phyloP scores from a whole-genome alignment of 1,284 basidiomycete genomes.

The Neonothopanus nambi region DNA sequence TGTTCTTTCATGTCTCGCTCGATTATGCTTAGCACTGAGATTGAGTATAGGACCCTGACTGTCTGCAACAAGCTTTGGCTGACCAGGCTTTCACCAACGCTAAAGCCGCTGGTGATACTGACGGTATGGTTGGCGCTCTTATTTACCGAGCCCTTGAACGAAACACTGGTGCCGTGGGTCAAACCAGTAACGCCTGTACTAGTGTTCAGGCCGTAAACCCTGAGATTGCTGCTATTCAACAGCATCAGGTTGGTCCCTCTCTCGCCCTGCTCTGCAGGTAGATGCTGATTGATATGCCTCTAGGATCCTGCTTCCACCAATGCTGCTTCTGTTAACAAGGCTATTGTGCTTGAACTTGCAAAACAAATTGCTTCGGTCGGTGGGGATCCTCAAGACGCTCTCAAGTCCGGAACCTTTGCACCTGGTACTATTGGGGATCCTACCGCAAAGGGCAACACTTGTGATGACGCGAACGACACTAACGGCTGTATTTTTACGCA shows the following conservation, averaged over 20 bases:
- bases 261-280: background rate
- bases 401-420: slow-evolving; percentile 65
- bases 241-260: slow-evolving; percentile 51
- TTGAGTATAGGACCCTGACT: slow-evolving; percentile 52
- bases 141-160: slow-evolving; percentile 69
- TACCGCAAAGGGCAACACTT: slow-evolving; percentile 53
- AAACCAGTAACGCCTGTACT: slow-evolving; percentile 43
- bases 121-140: slow-evolving; percentile 59
- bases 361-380: slow-evolving; percentile 64
- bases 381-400: slow-evolving; percentile 59
- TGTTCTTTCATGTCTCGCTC: background rate
- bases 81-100: slow-evolving; percentile 75
- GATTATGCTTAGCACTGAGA: background rate
- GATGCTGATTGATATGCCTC: background rate
- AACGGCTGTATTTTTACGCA: slow-evolving; percentile 66
- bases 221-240: slow-evolving; percentile 65
- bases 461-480: slow-evolving; percentile 52
- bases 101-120: slow-evolving; percentile 58
- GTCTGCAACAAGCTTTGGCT: slow-evolving; percentile 64
- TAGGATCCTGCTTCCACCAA: slow-evolving; percentile 62
- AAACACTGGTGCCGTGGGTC: slow-evolving; percentile 60
- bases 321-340: slow-evolving; percentile 64
- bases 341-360: slow-evolving; percentile 57
- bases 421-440: slow-evolving; percentile 54
- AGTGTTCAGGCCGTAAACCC: slow-evolving; percentile 59